Base-by-base conservation (phyloP, 2,329 filamentous ascomycete species). In the Dothidotthia symphoricarpi region DNA sequence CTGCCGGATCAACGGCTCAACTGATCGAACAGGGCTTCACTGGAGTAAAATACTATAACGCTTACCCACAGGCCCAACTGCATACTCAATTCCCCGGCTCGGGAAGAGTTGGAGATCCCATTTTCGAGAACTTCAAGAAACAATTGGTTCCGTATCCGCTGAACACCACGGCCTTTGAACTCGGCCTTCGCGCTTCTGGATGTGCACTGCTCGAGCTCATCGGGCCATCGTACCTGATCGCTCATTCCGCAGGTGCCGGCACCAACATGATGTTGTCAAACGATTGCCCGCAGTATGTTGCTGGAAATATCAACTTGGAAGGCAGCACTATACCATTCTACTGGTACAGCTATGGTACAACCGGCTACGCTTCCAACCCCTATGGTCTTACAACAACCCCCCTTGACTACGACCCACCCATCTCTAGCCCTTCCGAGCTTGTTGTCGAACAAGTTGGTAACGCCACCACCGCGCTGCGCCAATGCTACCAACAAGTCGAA, bases 401-500 rank as follows among this genome's bases (percentile, higher is more conserved):
- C 0, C 25, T 43, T 2, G 14, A 28, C 35, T 43, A 43, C 28
- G 31, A 22, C 5, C 36, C 31, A 12, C 26, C 34, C 15, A 16
- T 36, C 17, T 28, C 27, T 6, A 15, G 24, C 17, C 6, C 34
- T 12, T 36, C 34, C 3, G 45, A 49, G 25, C 45, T 49, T 24
- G 19, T 34, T 7, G 34, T 41, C 15, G 36, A 39, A 15, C 28
- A 29, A 11, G 29, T 49, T 11, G 45, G 45, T 6, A 35, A 51
- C 26, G 50, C 55, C 27, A 51, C 50, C 3, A 43, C 48, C 13
- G 42, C 37, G 11, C 39, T 34, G 14, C 39, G 54, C 25, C 50
- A 49, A 12, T 61, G 57, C 31, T 43, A 51, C 25, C 37, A 45
- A 28, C 57, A 59, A 34, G 47, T 41, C 16, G 43, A 51, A 28